Conservation (phyloP, 2,329 filamentous ascomycete species). For the Spiromastix sp. region DNA sequence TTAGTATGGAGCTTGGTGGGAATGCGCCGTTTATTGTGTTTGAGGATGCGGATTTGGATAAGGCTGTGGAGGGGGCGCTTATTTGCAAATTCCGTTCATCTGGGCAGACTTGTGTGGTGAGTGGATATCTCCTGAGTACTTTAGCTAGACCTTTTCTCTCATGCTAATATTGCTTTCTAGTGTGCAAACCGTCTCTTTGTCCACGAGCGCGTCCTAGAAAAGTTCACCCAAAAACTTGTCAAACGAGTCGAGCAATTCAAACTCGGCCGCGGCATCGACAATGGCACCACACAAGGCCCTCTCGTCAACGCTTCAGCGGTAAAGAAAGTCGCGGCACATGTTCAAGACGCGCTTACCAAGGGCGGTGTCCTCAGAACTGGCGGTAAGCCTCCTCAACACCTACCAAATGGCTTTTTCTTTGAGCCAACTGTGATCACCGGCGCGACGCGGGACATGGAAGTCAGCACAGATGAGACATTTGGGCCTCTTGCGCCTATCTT, state of each 20-base stretch:
- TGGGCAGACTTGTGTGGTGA: too few relatives aligned
- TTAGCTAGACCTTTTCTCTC: neutral
- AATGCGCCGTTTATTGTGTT: constrained; percentile 22
- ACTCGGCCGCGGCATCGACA: neutral
- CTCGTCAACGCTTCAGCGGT: neutral
- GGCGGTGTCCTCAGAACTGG: neutral
- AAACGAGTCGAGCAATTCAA: neutral
- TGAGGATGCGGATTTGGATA: neutral
- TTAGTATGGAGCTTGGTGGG: constrained; percentile 33
- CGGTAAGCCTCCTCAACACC: neutral
- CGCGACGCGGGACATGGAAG: constrained; percentile 23
- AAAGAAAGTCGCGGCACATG: neutral
- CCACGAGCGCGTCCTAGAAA: too few relatives aligned
- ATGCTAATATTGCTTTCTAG: too few relatives aligned
- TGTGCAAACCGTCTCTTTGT: too few relatives aligned
- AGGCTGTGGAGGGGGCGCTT: constrained; percentile 10
- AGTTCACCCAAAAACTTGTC: too few relatives aligned
- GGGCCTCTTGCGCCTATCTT: constrained; percentile 28
- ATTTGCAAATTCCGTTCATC: constrained; percentile 58
- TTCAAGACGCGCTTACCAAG: neutral
- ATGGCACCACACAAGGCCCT: neutral
- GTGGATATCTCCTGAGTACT: constrained; percentile 36
- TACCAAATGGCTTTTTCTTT: constrained; percentile 77
- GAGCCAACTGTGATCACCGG: constrained; percentile 53
- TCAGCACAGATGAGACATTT: constrained; percentile 32